These are phyloP conservation scores for Aspergillus uvarum DNA, from an alignment of 2,329 filamentous ascomycete genomes.

Conservation along the genomic window DNA sequence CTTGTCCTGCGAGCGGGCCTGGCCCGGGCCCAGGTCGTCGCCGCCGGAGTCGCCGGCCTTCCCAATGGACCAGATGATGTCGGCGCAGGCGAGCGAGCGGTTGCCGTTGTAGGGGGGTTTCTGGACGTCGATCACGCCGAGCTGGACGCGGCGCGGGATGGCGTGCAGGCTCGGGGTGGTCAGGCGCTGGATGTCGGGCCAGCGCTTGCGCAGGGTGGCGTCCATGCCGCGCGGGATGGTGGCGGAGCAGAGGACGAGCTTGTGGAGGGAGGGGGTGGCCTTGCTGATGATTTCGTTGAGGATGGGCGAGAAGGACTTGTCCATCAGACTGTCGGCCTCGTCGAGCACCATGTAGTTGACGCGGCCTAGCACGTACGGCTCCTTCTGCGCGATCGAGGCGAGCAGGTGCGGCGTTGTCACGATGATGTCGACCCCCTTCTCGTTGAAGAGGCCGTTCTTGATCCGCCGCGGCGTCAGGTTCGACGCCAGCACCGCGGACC, in stretches of 20 bases:
- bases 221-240: slow-evolving; percentile 92
- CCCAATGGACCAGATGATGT: slow-evolving; percentile 90
- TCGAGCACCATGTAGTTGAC: slow-evolving; percentile 88
- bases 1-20: slow-evolving; percentile 62
- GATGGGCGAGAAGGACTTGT: slow-evolving; percentile 83
- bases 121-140: slow-evolving; percentile 88
- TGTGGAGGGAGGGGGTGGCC: slow-evolving; percentile 74
- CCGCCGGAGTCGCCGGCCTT: slow-evolving; percentile 62
- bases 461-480: slow-evolving; percentile 75
- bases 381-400: slow-evolving; percentile 79
- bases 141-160: slow-evolving; percentile 89
- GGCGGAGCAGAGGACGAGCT: slow-evolving; percentile 89
- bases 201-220: slow-evolving; percentile 75
- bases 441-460: slow-evolving; percentile 77
- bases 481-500: slow-evolving; percentile 77
- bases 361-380: slow-evolving; percentile 89
- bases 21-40: slow-evolving; percentile 32
- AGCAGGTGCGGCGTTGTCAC: slow-evolving; percentile 88
- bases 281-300: slow-evolving; percentile 82
- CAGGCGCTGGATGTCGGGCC: slow-evolving; percentile 79
- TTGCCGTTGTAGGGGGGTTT: slow-evolving; percentile 93
- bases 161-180: slow-evolving; percentile 95
- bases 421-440: slow-evolving; percentile 78
- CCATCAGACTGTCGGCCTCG: slow-evolving; percentile 93
- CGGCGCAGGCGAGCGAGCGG: slow-evolving; percentile 88